Percentiles rank a stretch among this genome's conserved stretches.
phyloP scores from a whole-genome alignment of 257 asterid species.

The Coffea eugenioides region DNA sequence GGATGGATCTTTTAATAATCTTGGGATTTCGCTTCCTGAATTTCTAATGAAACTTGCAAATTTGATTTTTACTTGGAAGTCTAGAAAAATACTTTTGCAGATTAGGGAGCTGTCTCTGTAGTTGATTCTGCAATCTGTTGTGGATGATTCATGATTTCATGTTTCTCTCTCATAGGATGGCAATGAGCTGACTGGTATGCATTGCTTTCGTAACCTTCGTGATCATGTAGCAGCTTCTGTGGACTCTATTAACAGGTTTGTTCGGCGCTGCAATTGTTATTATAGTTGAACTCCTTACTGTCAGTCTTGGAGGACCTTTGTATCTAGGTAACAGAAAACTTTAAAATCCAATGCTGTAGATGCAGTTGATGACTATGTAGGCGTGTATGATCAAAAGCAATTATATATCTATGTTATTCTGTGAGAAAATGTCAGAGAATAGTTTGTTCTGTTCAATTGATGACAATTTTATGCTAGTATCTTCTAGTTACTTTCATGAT shows the following conservation, averaged over 20 bases:
- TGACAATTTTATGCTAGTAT: neutral
- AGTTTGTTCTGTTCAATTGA: neutral
- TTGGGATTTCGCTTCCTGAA: neutral
- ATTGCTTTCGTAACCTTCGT: slow-evolving; percentile 94
- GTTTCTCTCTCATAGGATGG: slow-evolving; percentile 56
- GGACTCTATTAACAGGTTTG: slow-evolving; percentile 95
- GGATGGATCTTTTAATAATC: neutral
- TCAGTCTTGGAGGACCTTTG: neutral
- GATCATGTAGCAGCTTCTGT: slow-evolving; percentile 74
- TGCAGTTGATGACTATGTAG: neutral
- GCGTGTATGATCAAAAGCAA: neutral
- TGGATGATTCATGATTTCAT: neutral
- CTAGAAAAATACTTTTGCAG: neutral
- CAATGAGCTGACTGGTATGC: slow-evolving; percentile 90
- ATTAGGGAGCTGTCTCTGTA: neutral
- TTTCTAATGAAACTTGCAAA: neutral
- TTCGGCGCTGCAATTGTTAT: slow-evolving; percentile 21
- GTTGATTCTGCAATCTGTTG: neutral
- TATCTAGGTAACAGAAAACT: neutral
- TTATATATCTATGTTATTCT: neutral
- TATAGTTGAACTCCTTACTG: slow-evolving; percentile 2
- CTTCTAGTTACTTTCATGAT: neutral
- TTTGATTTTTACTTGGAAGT: neutral
- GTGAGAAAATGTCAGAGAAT: neutral
- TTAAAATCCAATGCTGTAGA: neutral